Conservation (phyloP, 2,329 filamentous ascomycete genomes). For the Pseudopithomyces chartarum region DNA sequence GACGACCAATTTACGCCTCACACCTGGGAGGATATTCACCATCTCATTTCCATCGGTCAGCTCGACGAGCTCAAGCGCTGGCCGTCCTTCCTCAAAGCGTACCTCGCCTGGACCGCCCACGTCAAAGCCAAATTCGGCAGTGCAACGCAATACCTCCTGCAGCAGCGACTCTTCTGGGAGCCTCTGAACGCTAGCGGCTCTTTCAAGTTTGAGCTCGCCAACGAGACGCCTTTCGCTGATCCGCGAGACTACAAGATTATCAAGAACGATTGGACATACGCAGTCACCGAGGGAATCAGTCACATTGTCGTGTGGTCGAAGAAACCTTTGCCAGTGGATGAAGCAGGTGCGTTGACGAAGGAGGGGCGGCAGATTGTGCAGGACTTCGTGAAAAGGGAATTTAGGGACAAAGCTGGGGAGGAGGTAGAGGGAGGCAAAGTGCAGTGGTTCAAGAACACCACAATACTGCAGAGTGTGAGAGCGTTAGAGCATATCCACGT, state of each 20-base stretch:
- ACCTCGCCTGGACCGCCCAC: constrained; percentile 62
- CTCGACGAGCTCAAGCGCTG: constrained; percentile 63
- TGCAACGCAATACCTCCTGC: constrained; percentile 62
- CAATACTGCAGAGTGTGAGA: constrained; percentile 63
- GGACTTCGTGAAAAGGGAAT: constrained; percentile 47
- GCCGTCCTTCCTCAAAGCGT: constrained; percentile 63
- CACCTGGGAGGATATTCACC: constrained; percentile 38
- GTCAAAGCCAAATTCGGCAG: constrained; percentile 61
- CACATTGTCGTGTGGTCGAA: constrained; percentile 63
- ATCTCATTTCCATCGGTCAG: constrained; percentile 52
- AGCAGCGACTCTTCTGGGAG: constrained; percentile 60
- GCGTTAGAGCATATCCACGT: constrained; percentile 77
- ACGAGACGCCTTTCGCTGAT: constrained; percentile 59
- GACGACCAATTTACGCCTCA: constrained; percentile 42
- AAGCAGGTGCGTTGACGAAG: constrained; percentile 35
- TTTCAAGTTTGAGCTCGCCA: constrained; percentile 49
- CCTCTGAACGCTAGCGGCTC: constrained; percentile 21
- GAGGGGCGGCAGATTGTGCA: constrained; percentile 35
- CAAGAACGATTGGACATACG: constrained; percentile 69
- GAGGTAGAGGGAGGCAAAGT: constrained; percentile 52
- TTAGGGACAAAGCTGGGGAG: constrained; percentile 50
- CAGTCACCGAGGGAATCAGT: constrained; percentile 57
- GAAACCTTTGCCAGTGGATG: constrained; percentile 38
- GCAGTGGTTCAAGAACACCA: constrained; percentile 70
- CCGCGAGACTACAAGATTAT: constrained; percentile 61